A percentile compares a stretch with the other conserved stretches of the same genome.
Evolutionary conservation across 2,329 filamentous ascomycete genomes (phyloP).

Genomic region (Zopfia rhizophila): DNA sequence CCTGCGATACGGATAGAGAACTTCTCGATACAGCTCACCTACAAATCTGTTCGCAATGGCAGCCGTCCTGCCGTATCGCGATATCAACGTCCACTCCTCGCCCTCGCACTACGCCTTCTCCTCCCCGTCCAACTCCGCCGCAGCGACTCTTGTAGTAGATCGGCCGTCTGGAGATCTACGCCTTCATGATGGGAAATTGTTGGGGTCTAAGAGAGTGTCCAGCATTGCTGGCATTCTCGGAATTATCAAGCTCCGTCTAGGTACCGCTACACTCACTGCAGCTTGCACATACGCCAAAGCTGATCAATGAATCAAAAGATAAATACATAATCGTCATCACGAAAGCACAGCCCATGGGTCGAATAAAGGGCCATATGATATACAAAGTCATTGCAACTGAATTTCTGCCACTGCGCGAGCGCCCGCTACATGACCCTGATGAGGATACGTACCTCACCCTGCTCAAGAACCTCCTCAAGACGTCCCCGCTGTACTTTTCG

Average conservation of each 20-base stretch:
- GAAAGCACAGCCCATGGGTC: slow-evolving; percentile 89
- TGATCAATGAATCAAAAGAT: slow-evolving; percentile 64
- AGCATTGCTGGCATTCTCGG: slow-evolving; percentile 96
- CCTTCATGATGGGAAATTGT: slow-evolving; percentile 80
- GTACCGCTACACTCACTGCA: slow-evolving; percentile 59
- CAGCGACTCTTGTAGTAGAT: slow-evolving; percentile 88
- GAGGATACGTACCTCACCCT: slow-evolving; percentile 91
- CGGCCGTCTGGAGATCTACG: slow-evolving; percentile 91
- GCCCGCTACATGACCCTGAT: slow-evolving; percentile 88
- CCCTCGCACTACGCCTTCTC: slow-evolving; percentile 95
- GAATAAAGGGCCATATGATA: slow-evolving; percentile 93
- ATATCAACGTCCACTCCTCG: slow-evolving; percentile 96
- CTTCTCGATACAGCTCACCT: no score
- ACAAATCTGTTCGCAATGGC: slow-evolving; percentile 55
- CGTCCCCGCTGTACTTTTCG: slow-evolving; percentile 95
- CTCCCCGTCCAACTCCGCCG: slow-evolving; percentile 90
- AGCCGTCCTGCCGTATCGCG: slow-evolving; percentile 78
- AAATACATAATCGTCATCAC: slow-evolving; percentile 98
- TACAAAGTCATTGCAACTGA: slow-evolving; percentile 94
- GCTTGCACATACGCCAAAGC: slow-evolving; percentile 1
- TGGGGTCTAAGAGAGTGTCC: slow-evolving; percentile 84
- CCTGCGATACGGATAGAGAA: no score
- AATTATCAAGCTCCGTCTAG: slow-evolving; percentile 90
- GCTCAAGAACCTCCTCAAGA: slow-evolving; percentile 82
- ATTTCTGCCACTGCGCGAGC: slow-evolving; percentile 92